Base-by-base conservation (phyloP, 192 early-diverging fungal species). In the Coemansia sp. region DNA sequence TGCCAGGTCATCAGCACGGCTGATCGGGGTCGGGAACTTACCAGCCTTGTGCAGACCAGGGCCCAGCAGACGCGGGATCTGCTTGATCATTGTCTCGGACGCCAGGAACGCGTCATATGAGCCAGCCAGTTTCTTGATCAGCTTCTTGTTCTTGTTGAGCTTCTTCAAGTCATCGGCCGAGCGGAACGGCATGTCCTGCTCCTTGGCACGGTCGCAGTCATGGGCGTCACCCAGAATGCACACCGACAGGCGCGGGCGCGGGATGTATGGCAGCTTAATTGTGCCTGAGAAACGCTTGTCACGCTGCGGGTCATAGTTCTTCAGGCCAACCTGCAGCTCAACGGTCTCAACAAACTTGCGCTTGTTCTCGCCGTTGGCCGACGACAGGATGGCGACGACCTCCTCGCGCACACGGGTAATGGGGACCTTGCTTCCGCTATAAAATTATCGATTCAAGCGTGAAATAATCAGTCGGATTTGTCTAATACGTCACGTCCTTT, bases 221-320 rank as follows among this genome's bases (percentile, higher is more conserved):
- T 89, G 88, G 67, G 93, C 92, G 84, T 98, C 95, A 81, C 92
- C 95, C 58, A 98, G 84, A 71, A 98, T 84, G 83, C 92, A 95
- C 64, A 98, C 89, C 67, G 88, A 90, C 89, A 96, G 88, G 80
- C 91, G 90, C 71, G 95, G 95, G 70, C 92, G 89, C 57, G 95
- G 93, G 72, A 96, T 83, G 84, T 95, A 84, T 81, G 95, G 95
- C 65, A 98, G 90, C 83, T 85, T 84, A 65, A 93, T 86, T 67
- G 94, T 93, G 64, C 95, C 95, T 70, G 90, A 91, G 91, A 98
- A 98, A 94, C 95, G 95, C 92, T 98, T 98, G 84, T 98, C 95
- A 83, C 95, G 86, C 85, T 98, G 95, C 64, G 95, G 95, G 88
- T 98, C 95, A 90, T 98, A 98, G 92, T 98, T 98, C 91, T 98